These are phyloP conservation scores for Eucalyptus decipiens DNA, from an alignment of 345 rosid species.

Conservation along the genomic window DNA sequence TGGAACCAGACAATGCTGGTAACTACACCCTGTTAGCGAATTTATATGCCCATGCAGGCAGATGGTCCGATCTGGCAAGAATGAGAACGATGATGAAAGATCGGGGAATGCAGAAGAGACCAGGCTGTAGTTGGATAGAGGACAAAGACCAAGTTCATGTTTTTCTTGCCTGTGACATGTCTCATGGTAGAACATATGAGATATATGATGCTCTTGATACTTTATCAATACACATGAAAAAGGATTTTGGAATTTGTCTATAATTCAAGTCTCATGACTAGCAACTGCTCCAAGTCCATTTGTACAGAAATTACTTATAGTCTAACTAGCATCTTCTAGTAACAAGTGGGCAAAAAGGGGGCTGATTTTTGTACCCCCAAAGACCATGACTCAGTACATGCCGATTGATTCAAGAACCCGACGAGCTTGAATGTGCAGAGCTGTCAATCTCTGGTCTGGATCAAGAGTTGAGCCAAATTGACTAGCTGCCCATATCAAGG, in stretches of 20 bases:
- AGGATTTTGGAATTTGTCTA: neutral
- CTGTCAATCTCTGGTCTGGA: constrained; percentile 77
- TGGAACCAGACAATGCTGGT: constrained; percentile 34
- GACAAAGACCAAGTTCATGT: constrained; percentile 19
- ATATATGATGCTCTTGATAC: constrained; percentile 28
- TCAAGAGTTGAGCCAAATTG: constrained; percentile 83
- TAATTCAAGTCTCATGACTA: neutral
- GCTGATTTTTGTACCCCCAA: neutral
- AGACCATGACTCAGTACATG: constrained; percentile 23
- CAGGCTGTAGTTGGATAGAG: constrained; percentile 51
- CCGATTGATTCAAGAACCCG: constrained; percentile 89
- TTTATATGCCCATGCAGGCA: constrained; percentile 39
- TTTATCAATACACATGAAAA: constrained; percentile 29
- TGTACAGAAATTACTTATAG: neutral
- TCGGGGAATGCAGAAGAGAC: constrained; percentile 28
- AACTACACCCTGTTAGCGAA: constrained; percentile 35
- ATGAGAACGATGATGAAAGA: constrained; percentile 21
- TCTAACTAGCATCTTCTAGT: neutral
- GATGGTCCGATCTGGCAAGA: constrained; percentile 29
- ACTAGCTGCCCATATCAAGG: constrained; percentile 97
- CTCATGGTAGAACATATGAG: constrained; percentile 24
- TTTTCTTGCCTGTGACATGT: constrained; percentile 33
- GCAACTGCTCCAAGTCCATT: neutral
- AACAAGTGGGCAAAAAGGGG: neutral
- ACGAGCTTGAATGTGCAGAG: constrained; percentile 85